Evolutionary conservation across 1,284 basidiomycete species (phyloP), one percentile per base, ranked within the genome.

Genomic region (Leucoagaricus sp.): DNA sequence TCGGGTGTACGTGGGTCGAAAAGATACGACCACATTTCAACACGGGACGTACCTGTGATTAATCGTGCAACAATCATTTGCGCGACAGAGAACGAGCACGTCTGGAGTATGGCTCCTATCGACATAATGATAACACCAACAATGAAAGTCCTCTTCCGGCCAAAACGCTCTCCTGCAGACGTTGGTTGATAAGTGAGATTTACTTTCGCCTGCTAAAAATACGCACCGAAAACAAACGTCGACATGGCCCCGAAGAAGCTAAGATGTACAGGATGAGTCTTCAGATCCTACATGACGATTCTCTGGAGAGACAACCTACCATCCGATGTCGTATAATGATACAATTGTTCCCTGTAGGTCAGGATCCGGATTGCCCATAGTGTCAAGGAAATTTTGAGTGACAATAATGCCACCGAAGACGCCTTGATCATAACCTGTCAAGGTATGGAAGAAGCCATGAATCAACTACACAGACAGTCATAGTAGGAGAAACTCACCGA

Each of bases 51-150:
- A 75, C 81, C 81, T 38, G 81, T 83, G 15, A 80, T 63, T 31
- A 83, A 61, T 5, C 80, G 72, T 13, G 77, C 80, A 3, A 81
- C 75, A 34, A 82, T 79, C 70, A 83, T 77, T 45, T 82, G 79
- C 4, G 75, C 63, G 15, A 80, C 75, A 31, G 72, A 74, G 50
- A 75, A 81, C 25, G 82, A 69, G 25, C 72, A 74, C 13, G 75
- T 66, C 59, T 82, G 81, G 13, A 83, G 65, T 53, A 83, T 69
- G 0, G 80, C 80, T 0, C 82, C 82, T 34, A 84, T 68, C 12
- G 77, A 74, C 82, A 83, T 84, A 53, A 83, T 71, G 13, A 73
- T 66, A 8, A 81, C 76, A 1, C 82, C 82, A 46, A 76, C 61
- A 26, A 78, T 61, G 36, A 84, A 77, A 0, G 79, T 78, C 64